Conservation (phyloP, 305 asterid species). For the Fraxinus paxiana region DNA sequence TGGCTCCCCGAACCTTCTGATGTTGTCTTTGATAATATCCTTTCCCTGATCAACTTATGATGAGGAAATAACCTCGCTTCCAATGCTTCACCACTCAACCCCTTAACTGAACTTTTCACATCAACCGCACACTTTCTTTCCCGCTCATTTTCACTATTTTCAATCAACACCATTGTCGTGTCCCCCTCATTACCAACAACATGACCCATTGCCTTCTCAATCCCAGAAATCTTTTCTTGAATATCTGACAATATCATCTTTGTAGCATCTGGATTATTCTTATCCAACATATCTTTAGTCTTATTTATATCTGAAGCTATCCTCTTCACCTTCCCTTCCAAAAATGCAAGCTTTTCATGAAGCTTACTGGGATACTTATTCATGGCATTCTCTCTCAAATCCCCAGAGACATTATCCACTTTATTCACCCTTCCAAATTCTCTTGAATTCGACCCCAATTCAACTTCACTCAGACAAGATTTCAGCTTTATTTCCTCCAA, state of each 20-base stretch:
- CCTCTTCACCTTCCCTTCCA: conserved; percentile 92
- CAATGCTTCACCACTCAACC: conserved; percentile 57
- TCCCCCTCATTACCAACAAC: conserved; percentile 41
- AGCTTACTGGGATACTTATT: conserved; percentile 68
- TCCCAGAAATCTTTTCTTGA: conserved; percentile 79
- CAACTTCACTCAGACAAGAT: conserved; percentile 30
- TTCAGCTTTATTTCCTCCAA: conserved; percentile 32
- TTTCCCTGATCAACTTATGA: conserved; percentile 66
- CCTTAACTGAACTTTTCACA: conserved; percentile 45
- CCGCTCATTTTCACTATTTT: conserved; percentile 24
- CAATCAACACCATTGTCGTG: conserved; percentile 23
- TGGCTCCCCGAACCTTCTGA: conserved; percentile 16
- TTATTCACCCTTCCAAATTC: conserved; percentile 34
- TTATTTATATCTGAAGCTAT: conserved; percentile 80
- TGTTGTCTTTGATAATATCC: conserved; percentile 50
- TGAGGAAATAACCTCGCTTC: conserved; percentile 85
- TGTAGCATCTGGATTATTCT: conserved; percentile 75
- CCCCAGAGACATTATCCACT: conserved; percentile 24
- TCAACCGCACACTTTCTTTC: conserved; percentile 28
- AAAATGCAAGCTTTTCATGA: conserved; percentile 79
- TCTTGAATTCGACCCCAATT: conserved; percentile 29
- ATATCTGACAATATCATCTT: conserved; percentile 75
- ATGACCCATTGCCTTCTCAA: conserved; percentile 74
- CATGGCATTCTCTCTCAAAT: conserved; percentile 30
- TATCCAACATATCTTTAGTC: conserved; percentile 81